These are phyloP conservation scores for Saccharomyces pastorianus DNA, from an alignment of 1,139 yeast species.

Conservation along the genomic window DNA sequence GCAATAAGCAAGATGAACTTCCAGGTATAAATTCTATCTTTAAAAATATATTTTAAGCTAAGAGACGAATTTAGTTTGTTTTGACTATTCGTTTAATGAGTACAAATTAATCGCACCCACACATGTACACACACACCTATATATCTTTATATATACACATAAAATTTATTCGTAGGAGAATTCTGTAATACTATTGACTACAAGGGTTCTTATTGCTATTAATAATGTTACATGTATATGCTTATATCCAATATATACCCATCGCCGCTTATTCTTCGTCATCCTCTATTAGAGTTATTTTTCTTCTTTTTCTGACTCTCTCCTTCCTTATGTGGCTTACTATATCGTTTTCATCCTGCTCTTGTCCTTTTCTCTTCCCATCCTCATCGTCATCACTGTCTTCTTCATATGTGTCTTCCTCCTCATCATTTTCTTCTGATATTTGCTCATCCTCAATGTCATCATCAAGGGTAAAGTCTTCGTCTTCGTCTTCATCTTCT, in stretches of 20 bases:
- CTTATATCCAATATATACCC: not conserved
- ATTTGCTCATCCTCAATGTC: not conserved
- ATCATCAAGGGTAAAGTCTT: not conserved
- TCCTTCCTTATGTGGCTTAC: slow-evolving; percentile 10
- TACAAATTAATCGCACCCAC: not conserved
- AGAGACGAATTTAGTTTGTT: not conserved
- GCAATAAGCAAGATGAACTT: slow-evolving; percentile 4
- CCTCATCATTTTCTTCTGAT: not conserved
- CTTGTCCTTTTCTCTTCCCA: slow-evolving; percentile 18
- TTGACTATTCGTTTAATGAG: not conserved
- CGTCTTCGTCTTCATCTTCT: not conserved
- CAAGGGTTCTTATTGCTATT: not conserved
- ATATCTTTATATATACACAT: not conserved
- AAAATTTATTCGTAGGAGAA: not conserved
- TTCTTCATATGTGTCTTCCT: slow-evolving; percentile 8
- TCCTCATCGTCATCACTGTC: slow-evolving; percentile 14
- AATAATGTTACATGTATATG: not conserved
- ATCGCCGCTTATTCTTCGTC: not conserved
- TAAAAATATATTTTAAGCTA: slow-evolving; percentile 12
- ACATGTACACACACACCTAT: not conserved
- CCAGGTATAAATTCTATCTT: slow-evolving; percentile 27
- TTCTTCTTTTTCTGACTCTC: not conserved
- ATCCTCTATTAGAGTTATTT: not conserved
- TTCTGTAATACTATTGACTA: not conserved
- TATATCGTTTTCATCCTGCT: slow-evolving; percentile 14